Percentiles rank a stretch among this genome's conserved stretches.
These are phyloP conservation scores for Auricularia auricula-judae DNA, from an alignment of 768 basidiomycete species.

Conservation along the genomic window DNA sequence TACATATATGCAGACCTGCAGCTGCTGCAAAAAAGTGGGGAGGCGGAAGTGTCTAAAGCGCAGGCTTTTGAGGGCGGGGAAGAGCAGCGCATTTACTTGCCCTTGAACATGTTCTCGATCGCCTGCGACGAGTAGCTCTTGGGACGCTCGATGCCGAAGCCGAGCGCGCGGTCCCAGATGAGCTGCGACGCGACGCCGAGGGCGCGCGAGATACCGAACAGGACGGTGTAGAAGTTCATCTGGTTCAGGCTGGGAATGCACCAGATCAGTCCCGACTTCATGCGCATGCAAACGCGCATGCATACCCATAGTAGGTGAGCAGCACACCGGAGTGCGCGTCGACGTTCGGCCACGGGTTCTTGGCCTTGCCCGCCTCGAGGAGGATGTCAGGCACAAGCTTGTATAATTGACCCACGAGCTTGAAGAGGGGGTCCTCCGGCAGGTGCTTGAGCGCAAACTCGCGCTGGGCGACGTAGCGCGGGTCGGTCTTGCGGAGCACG, in stretches of 20 bases:
- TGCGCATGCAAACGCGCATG: no score
- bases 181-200: conserved; percentile 83
- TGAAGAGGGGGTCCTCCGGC: conserved; percentile 83
- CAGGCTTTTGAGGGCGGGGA: background rate
- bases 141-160: conserved; percentile 77
- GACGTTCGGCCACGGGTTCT: conserved; percentile 95
- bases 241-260: conserved; percentile 42
- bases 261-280: no score
- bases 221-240: conserved; percentile 95
- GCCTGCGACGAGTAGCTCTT: conserved; percentile 82
- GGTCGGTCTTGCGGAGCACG: conserved; percentile 83
- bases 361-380: conserved; percentile 83
- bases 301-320: conserved; percentile 59
- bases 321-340: conserved; percentile 94
- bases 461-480: conserved; percentile 82
- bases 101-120: conserved; percentile 68
- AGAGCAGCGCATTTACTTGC: conserved; percentile 22
- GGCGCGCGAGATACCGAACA: conserved; percentile 94
- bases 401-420: conserved; percentile 84
- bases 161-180: conserved; percentile 89
- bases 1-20: background rate
- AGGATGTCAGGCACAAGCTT: conserved; percentile 83
- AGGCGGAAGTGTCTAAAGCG: no score
- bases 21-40: no score
- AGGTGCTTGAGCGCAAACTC: conserved; percentile 82